Conservation (phyloP, 768 basidiomycete genomes). For the Tylopilus sp. region DNA sequence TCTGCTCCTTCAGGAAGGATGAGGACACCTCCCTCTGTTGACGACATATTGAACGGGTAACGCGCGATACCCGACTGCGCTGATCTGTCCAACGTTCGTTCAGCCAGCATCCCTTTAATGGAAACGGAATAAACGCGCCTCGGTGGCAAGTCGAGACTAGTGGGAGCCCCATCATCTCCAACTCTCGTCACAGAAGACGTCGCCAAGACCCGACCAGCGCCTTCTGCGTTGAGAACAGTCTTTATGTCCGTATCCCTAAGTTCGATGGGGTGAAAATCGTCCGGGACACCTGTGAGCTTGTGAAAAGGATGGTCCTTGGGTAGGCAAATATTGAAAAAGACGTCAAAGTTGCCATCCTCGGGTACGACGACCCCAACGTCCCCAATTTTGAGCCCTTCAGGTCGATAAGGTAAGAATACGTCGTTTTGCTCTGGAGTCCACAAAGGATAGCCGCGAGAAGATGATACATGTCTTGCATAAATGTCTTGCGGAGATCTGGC, state of each 20-base stretch:
- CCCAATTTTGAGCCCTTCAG: slow-evolving; percentile 34
- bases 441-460: slow-evolving; percentile 34
- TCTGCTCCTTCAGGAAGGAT: slow-evolving; percentile 34
- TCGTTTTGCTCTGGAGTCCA: slow-evolving; percentile 34
- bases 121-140: slow-evolving; percentile 4
- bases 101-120: background rate
- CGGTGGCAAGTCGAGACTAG: background rate
- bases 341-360: slow-evolving; percentile 34
- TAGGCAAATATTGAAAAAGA: slow-evolving; percentile 38
- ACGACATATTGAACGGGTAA: slow-evolving; percentile 17
- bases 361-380: slow-evolving; percentile 38
- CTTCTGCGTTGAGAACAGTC: slow-evolving; percentile 9
- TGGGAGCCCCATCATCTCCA: background rate
- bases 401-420: slow-evolving; percentile 24
- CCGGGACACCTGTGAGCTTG: slow-evolving; percentile 23
- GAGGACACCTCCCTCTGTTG: slow-evolving; percentile 31
- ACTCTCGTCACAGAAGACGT: slow-evolving; percentile 14
- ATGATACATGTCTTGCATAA: slow-evolving; percentile 23
- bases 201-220: slow-evolving; percentile 7
- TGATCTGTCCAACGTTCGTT: background rate
- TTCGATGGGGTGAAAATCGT: slow-evolving; percentile 25
- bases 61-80: background rate
- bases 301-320: slow-evolving; percentile 30
- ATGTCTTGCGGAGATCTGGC: slow-evolving; percentile 24
- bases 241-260: slow-evolving; percentile 16